phyloP scores from a whole-genome alignment of 2,329 filamentous ascomycete genomes.

The Cladosporium sp. region DNA sequence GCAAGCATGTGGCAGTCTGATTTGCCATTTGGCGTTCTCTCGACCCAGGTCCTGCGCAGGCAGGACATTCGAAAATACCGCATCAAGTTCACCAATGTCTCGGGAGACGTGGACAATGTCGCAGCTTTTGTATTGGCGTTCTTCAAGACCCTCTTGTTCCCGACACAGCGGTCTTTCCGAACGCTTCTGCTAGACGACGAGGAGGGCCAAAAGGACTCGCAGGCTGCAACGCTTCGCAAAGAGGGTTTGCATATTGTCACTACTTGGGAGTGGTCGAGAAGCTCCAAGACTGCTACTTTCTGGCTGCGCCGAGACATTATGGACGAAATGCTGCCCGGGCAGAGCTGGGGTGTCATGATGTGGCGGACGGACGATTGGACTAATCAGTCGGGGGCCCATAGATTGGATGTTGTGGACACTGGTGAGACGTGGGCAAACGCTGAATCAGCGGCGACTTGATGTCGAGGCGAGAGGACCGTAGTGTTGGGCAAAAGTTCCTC shows the following conservation, averaged over 20 bases:
- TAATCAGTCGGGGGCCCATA: background rate
- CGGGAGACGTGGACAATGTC: background rate
- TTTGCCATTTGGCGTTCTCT: conserved; percentile 22
- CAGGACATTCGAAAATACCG: conserved; percentile 22
- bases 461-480: too few species aligned
- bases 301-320: background rate
- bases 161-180: background rate
- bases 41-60: conserved; percentile 1
- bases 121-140: conserved; percentile 22
- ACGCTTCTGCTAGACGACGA: conserved; percentile 24
- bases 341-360: background rate
- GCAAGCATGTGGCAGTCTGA: conserved; percentile 22
- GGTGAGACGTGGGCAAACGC: background rate
- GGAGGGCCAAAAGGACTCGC: background rate
- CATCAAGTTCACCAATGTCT: conserved; percentile 14
- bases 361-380: background rate
- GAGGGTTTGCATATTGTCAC: background rate
- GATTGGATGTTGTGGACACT: background rate
- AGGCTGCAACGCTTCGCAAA: background rate
- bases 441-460: background rate
- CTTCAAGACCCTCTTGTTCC: conserved; percentile 9
- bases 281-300: background rate
- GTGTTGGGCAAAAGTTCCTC: too few species aligned
- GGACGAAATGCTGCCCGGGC: background rate
- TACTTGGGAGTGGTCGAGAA: background rate